phyloP scores from a whole-genome alignment of 495 filamentous ascomycete genomes.

The Penicilliopsis zonata region DNA sequence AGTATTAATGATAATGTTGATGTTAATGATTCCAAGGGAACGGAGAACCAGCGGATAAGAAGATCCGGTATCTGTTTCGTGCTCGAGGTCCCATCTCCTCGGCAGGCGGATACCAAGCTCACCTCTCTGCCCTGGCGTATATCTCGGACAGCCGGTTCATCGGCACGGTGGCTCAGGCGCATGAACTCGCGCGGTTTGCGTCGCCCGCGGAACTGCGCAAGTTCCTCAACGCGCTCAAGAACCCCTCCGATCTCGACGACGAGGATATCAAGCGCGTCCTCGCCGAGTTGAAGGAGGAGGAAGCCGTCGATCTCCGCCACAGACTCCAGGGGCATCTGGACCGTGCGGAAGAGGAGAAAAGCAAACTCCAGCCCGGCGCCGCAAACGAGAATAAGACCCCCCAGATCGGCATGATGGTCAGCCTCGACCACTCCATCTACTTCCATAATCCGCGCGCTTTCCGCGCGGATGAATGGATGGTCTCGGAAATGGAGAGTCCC shows the following conservation, averaged over 20 bases:
- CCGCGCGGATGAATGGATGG: conserved; percentile 86
- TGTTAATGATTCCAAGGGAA: background rate
- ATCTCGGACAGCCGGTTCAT: conserved; percentile 88
- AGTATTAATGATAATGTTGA: background rate
- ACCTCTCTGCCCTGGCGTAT: conserved; percentile 81
- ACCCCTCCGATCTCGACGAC: conserved; percentile 32
- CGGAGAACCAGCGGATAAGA: conserved; percentile 50
- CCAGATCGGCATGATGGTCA: conserved; percentile 88
- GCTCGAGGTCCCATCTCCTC: conserved; percentile 61
- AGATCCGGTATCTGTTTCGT: conserved; percentile 66
- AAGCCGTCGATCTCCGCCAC: conserved; percentile 24
- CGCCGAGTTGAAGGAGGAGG: conserved; percentile 32
- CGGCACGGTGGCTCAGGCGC: conserved; percentile 69
- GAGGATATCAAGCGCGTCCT: conserved; percentile 29
- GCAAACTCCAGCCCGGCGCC: conserved; percentile 11
- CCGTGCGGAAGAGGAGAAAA: conserved; percentile 10
- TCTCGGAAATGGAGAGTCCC: conserved; percentile 83
- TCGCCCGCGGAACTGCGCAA: conserved; percentile 24
- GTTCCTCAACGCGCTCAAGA: conserved; percentile 29
- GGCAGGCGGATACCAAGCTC: conserved; percentile 62
- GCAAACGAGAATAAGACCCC: no score
- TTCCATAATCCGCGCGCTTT: conserved; percentile 79
- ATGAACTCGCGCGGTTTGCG: conserved; percentile 55
- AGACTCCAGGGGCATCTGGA: conserved; percentile 24
- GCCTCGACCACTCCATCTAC: conserved; percentile 86